Evolutionary conservation across 768 basidiomycete species (phyloP).

Genomic region (Kondoa malvinella): DNA sequence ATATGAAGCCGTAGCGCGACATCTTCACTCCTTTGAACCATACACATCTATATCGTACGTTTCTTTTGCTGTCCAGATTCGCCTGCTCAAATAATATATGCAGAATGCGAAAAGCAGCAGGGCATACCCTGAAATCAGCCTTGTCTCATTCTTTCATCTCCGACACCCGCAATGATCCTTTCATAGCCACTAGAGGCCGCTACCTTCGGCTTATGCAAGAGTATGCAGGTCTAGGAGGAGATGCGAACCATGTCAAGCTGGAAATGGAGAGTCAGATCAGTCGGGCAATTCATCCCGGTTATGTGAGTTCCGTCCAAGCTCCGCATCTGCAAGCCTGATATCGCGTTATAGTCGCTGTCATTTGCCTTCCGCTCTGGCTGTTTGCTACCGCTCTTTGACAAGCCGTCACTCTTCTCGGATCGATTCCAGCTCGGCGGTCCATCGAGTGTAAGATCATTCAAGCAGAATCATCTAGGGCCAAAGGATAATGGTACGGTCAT

Average conservation of each 20-base stretch:
- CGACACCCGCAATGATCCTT: constrained; percentile 55
- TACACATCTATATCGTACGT: constrained; percentile 63
- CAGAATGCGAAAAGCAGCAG: constrained; percentile 72
- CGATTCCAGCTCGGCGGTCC: constrained; percentile 89
- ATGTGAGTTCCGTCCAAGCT: constrained; percentile 38
- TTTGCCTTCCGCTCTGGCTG: constrained; percentile 55
- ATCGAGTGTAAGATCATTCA: constrained; percentile 61
- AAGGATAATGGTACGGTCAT: constrained; percentile 36
- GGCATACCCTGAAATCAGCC: constrained; percentile 62
- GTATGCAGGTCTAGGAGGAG: constrained; percentile 65
- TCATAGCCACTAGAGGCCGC: constrained; percentile 7
- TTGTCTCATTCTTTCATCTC: constrained; percentile 56
- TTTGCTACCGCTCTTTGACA: constrained; percentile 40
- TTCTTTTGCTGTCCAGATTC: background rate
- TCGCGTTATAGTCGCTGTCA: constrained; percentile 47
- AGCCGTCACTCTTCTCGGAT: constrained; percentile 48
- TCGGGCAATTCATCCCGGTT: constrained; percentile 42
- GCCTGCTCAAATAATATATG: constrained; percentile 7
- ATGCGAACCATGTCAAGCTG: constrained; percentile 56
- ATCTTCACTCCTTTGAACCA: constrained; percentile 52
- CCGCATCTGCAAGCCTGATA: background rate
- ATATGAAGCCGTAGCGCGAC: constrained; percentile 65
- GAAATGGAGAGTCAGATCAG: constrained; percentile 52
- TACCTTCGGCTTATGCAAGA: constrained; percentile 28
- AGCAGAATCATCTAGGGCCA: constrained; percentile 57